Base-by-base conservation (phyloP, 441 rosid species). In the Adansonia madagascariensis region DNA sequence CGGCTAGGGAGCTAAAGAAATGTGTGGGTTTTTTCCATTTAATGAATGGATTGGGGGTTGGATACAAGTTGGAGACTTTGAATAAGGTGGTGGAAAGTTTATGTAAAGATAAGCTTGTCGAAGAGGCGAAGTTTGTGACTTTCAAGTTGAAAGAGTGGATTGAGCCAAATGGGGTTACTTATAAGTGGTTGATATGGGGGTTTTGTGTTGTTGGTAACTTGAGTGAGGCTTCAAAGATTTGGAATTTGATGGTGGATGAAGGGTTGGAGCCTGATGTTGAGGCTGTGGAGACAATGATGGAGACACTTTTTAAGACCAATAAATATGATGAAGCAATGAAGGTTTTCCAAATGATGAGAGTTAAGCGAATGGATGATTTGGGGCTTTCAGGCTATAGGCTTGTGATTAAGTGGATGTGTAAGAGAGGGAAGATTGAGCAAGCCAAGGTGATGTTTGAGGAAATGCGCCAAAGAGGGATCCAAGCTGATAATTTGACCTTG, bases 231-330 rank as follows among this genome's bases (percentile, higher is more conserved):
- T 88, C 89, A 4, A 91, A 87, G 77, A 17, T 92, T 66, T 94
- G 98, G 97, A 92, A 94, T 79, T 73, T 86, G 80, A 89, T 94
- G 91, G 88, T 89, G 84, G 98, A 91, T 57, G 88, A 91, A 65
- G 91, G 90, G 35, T 78, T 86, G 0, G 91, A 88, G 67, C 86
- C 89, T 0, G 86, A 83, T 71, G 63, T 86, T 1, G 86, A 85
- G 65, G 93, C 84, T 72, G 86, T 86, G 18, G 90, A 91, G 72
- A 83, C 80, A 35, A 87, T 94, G 81, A 87, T 90, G 75, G 95
- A 90, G 78, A 86, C 94, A 1, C 61, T 92, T 80, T 85, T 90
- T 6, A 92, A 90, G 91, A 77, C 71, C 15, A 92, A 90, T 57
- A 83, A 81, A 75, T 80, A 84, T 39, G 87, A 79, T n/a, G 95